phyloP scores from a whole-genome alignment of 768 basidiomycete species.

The Porphyrellus cyaneotinctus region DNA sequence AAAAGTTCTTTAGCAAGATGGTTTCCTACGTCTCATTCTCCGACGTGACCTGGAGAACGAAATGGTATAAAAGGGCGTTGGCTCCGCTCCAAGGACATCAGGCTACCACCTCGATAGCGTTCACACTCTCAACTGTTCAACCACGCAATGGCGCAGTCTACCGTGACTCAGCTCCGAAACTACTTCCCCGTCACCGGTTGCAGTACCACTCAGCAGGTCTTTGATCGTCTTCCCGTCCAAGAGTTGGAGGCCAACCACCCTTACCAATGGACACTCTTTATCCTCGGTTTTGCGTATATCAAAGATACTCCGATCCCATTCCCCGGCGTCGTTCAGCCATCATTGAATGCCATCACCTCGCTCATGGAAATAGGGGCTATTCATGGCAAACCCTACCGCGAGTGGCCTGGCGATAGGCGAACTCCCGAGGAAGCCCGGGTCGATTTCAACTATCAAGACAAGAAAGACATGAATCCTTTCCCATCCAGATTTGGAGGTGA shows the following conservation, averaged over 20 bases:
- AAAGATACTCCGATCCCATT: conserved; percentile 12
- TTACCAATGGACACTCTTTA: conserved; percentile 26
- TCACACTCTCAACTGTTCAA: neutral
- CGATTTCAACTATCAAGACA: conserved; percentile 19
- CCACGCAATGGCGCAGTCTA: neutral
- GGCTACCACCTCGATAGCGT: neutral
- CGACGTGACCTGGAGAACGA: neutral
- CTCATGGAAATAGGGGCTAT: conserved; percentile 24
- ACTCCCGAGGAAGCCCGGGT: conserved; percentile 7
- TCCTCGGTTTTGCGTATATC: conserved; percentile 20
- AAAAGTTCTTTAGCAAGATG: neutral
- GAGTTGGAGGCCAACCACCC: conserved; percentile 17
- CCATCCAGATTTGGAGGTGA: conserved; percentile 28
- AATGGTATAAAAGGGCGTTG: conserved; percentile 5
- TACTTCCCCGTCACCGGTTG: conserved; percentile 23
- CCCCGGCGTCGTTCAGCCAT: conserved; percentile 14
- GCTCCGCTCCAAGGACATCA: neutral
- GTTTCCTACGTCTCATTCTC: neutral
- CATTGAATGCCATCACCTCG: conserved; percentile 1
- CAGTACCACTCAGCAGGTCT: conserved; percentile 9
- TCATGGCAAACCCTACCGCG: conserved; percentile 24
- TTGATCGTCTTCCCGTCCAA: conserved; percentile 24
- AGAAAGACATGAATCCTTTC: conserved; percentile 24
- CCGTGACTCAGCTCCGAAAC: neutral
- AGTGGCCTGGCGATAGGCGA: conserved; percentile 25